Conservation (phyloP, 106 monocot species). For the Apostasia shenzhenica region DNA sequence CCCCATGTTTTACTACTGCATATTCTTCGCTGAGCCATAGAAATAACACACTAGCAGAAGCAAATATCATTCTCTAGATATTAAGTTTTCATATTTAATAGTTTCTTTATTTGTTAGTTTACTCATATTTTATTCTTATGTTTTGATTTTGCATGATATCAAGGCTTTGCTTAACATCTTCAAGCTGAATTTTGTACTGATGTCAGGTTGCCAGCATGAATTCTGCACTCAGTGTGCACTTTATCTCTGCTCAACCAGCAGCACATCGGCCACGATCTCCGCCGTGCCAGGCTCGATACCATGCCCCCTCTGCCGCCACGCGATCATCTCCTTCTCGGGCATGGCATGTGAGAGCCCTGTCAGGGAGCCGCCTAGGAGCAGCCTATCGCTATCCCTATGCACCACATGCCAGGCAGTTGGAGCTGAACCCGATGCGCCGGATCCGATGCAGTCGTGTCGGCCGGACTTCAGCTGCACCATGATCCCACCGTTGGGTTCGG, state of each 20-base stretch:
- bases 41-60: too few species aligned
- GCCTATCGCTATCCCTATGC: conserved; percentile 41
- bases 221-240: conserved; percentile 91
- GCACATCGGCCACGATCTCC: conserved; percentile 13
- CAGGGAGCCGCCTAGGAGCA: conserved; percentile 42
- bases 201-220: conserved; percentile 78
- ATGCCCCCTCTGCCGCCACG: conserved; percentile 79
- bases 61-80: too few species aligned
- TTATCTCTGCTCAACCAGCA: conserved; percentile 72
- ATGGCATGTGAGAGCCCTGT: conserved; percentile 30
- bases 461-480: conserved; percentile 25
- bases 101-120: too few species aligned
- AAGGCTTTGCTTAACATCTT: too few species aligned
- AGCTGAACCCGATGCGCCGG: background rate
- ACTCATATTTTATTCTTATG: too few species aligned
- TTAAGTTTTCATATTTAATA: too few species aligned
- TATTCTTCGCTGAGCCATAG: too few species aligned
- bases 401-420: conserved; percentile 19
- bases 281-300: conserved; percentile 77
- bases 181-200: background rate
- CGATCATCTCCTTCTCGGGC: conserved; percentile 60
- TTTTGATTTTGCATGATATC: too few species aligned
- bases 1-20: too few species aligned
- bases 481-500: conserved; percentile 29
- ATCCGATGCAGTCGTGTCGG: conserved; percentile 11